Conservation (phyloP, 169 alveolate species). For the Ophryocystis elektroscirrha region DNA sequence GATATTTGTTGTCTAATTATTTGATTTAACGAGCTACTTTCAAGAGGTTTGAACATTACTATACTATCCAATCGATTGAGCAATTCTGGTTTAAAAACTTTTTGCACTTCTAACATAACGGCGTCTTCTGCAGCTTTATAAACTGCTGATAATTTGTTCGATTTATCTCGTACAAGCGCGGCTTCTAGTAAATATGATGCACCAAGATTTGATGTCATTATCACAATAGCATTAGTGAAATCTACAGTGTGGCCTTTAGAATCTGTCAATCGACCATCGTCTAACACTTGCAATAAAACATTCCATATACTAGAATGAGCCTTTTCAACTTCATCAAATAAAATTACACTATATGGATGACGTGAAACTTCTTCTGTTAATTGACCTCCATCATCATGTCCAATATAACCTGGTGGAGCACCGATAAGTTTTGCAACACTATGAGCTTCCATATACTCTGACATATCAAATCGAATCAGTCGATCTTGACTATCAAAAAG, state of each 20-base stretch:
- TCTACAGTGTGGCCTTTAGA: conserved; percentile 56
- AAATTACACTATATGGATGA: conserved; percentile 54
- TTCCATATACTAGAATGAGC: too few relatives aligned
- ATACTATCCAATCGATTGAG: conserved; percentile 57
- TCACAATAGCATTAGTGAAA: conserved; percentile 45
- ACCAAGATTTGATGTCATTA: conserved; percentile 59
- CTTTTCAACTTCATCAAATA: conserved; percentile 65
- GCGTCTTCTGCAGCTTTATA: conserved; percentile 1
- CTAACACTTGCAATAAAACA: conserved; percentile 25
- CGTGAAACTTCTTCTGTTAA: conserved; percentile 65
- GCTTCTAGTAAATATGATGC: conserved; percentile 44
- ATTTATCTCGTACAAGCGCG: conserved; percentile 25
- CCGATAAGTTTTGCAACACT: conserved; percentile 57
- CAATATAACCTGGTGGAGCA: conserved; percentile 72
- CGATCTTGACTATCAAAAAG: conserved; percentile 42
- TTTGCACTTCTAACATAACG: conserved; percentile 41
- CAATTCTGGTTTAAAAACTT: conserved; percentile 54
- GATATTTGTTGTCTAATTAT: conserved; percentile 5
- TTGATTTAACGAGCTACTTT: conserved; percentile 16
- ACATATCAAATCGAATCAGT: conserved; percentile 57
- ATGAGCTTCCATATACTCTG: conserved; percentile 67
- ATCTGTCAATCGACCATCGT: conserved; percentile 62
- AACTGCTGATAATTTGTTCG: conserved; percentile 1
- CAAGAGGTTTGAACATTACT: conserved; percentile 39
- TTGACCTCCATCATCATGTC: conserved; percentile 65